Evolutionary conservation across 2,329 filamentous ascomycete species (phyloP), one percentile per base, ranked within the genome.

Genomic region (Pseudopyricularia cyperi): DNA sequence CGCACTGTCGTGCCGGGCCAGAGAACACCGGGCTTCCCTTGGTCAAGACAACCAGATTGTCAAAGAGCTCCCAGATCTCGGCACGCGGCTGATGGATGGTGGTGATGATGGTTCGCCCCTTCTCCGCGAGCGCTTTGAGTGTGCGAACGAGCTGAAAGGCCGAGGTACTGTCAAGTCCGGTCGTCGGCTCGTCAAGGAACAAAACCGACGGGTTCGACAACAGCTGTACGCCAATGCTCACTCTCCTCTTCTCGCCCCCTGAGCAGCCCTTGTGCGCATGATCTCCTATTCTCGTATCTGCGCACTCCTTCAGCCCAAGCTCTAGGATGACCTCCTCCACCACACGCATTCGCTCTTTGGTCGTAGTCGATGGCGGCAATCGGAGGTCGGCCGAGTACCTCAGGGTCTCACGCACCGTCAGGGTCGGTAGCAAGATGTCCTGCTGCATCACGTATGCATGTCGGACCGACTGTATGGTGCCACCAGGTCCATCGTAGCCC

Each of bases 111-210:
- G 84, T 89, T 24, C 85, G 71, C 0, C 84, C 85, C 61, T 83
- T 83, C 34, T 71, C 71, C 0, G 85, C 82, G 2, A 90, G 70
- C 7, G 68, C 71, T 60, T 88, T 87, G 8, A 89, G 65, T 0
- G 84, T 89, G 32, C 80, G 72, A 0, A 89, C 73, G 0, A 90
- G 74, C 57, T 89, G 85, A 58, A 80, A 87, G 0, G 86, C 86
- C 60, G 82, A 88, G 2, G 84, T 87, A 0, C 85, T 84, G 66
- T 90, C 86, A 7, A 90, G 71, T 1, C 50, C 85, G 1, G 85
- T 89, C 0, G 87, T 90, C 0, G 86, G 85, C 59, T 90, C 87
- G 59, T 91, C 87, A 22, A 89, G 74, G 63, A 88, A 89, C 7
- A 90, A 67, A 1, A 90, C 76, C 6, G 83, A 87, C 1, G 87